Base-by-base conservation (phyloP, 202 grass and related monocot genomes). In the Zizania palustris region DNA sequence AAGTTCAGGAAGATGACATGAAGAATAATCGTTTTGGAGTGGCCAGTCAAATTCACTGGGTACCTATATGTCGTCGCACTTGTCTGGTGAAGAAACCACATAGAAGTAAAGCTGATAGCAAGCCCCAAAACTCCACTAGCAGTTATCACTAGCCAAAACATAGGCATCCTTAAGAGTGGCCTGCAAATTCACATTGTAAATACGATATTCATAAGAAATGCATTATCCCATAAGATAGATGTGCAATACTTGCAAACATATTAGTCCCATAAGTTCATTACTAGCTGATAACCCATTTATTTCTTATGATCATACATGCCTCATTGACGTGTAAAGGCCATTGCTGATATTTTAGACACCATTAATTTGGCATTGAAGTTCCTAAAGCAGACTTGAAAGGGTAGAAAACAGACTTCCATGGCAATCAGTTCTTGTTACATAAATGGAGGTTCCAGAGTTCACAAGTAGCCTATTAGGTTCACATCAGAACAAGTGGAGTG, bases 51-150 rank as follows among this genome's bases (percentile, higher is more conserved):
- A 74, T 58, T 53, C 36, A 77, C 22, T 67, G 4, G 2, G 9
- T 83, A 99, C 96, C 96, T 95, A 71, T 99, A 99, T 59, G 96
- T 95, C 36, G 96, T 99, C 13, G 96, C 92, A 9, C 87, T 91
- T 71, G 96, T 96, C 78, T 99, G 96, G 69, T 85, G 92, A 90
- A 99, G 96, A 89, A 99, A 99, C 96, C 96, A 99, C 89, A 99
- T 82, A 1, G 89, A 99, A 65, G 92, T 89, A 82, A 99, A 99
- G 80, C 96, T 96, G 65, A 99, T 99, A 53, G 78, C 96, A 71
- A 99, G 89, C 69, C 96, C 96, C 80, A 99, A 67, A 93, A 96
- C 21, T 41, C 96, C 96, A 51, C 96, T 99, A 6, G 22, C 80
- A 11, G 91, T 99, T 42, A 95, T 95, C 45, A 90, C 78, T 60